Conservation (phyloP, 2,329 filamentous ascomycete species). For the Xylaria sp. region DNA sequence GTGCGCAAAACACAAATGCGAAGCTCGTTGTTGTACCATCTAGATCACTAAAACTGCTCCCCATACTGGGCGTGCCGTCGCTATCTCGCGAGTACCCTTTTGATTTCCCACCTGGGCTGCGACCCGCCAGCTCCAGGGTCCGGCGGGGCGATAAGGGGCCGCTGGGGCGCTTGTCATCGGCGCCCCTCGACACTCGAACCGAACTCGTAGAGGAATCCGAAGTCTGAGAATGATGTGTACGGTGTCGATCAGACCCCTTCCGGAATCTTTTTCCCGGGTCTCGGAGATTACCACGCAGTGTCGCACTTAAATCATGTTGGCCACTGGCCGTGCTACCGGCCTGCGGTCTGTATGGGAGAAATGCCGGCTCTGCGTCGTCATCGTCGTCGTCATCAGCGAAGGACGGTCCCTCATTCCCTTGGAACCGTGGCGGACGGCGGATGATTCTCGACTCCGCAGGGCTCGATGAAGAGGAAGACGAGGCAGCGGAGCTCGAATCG, state of each 20-base stretch:
- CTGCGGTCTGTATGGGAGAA: conserved; percentile 53
- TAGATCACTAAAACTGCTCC: conserved; percentile 84
- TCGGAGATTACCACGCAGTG: conserved; percentile 54
- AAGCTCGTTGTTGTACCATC: conserved; percentile 61
- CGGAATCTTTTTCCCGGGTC: conserved; percentile 42
- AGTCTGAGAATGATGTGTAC: conserved; percentile 56
- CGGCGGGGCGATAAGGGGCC: conserved; percentile 64
- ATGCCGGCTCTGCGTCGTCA: conserved; percentile 59
- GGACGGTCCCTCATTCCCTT: conserved; percentile 45
- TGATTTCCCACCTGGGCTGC: conserved; percentile 57
- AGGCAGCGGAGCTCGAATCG: conserved; percentile 45
- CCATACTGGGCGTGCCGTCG: conserved; percentile 79
- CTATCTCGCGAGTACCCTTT: conserved; percentile 64
- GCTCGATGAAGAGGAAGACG: conserved; percentile 49
- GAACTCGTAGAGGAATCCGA: conserved; percentile 69
- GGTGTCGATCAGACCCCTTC: conserved; percentile 41
- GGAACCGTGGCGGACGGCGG: conserved; percentile 61
- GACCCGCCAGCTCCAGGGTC: conserved; percentile 61
- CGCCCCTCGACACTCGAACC: conserved; percentile 44
- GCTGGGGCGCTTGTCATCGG: conserved; percentile 43
- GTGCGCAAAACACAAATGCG: conserved; percentile 2
- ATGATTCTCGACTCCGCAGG: conserved; percentile 66
- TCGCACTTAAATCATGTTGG: conserved; percentile 57
- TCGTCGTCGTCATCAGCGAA: conserved; percentile 58
- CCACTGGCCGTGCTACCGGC: conserved; percentile 32